Percentiles rank a stretch among this genome's conserved stretches.
Evolutionary conservation across 352 stramenopile genomes (phyloP).

Genomic region (Phytophthora fragariaefolia): DNA sequence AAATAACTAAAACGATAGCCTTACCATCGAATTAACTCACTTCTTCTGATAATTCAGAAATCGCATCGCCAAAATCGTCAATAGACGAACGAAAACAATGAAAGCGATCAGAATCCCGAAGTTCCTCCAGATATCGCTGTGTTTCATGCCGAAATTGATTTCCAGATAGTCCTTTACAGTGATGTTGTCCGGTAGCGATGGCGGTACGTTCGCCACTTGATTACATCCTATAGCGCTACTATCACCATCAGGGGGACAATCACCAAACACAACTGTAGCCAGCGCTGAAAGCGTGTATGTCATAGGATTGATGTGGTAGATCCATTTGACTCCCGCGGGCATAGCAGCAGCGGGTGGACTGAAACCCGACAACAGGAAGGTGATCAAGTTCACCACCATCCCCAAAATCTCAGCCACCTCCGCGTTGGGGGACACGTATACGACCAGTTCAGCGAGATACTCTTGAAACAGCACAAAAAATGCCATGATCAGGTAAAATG

Average conservation of each 20-base stretch:
- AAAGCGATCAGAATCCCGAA: conserved; percentile 7
- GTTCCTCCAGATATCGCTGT: conserved; percentile 24
- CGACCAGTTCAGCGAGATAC: conserved; percentile 37
- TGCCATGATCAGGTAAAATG: conserved; percentile 32
- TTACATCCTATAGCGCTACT: conserved; percentile 15
- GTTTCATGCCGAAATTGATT: conserved; percentile 18
- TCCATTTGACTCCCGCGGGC: conserved; percentile 25
- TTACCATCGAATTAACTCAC: not conserved
- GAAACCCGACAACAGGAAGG: conserved; percentile 42
- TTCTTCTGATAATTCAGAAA: conserved; percentile 29
- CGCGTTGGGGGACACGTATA: conserved; percentile 36
- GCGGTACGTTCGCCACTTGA: conserved; percentile 5
- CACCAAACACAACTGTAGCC: conserved; percentile 34
- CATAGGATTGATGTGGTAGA: conserved; percentile 40
- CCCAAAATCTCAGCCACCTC: conserved; percentile 38
- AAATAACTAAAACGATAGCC: no score
- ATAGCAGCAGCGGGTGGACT: conserved; percentile 42
- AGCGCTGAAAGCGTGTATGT: conserved; percentile 46
- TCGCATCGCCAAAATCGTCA: conserved; percentile 18
- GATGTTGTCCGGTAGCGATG: conserved; percentile 11
- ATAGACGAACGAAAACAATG: not conserved
- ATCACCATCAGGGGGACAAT: conserved; percentile 25
- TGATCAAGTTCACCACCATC: conserved; percentile 42
- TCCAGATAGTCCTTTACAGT: conserved; percentile 25
- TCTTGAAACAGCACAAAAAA: conserved; percentile 33